phyloP scores from a whole-genome alignment of 768 basidiomycete genomes.

The Rhizopogon sp. region DNA sequence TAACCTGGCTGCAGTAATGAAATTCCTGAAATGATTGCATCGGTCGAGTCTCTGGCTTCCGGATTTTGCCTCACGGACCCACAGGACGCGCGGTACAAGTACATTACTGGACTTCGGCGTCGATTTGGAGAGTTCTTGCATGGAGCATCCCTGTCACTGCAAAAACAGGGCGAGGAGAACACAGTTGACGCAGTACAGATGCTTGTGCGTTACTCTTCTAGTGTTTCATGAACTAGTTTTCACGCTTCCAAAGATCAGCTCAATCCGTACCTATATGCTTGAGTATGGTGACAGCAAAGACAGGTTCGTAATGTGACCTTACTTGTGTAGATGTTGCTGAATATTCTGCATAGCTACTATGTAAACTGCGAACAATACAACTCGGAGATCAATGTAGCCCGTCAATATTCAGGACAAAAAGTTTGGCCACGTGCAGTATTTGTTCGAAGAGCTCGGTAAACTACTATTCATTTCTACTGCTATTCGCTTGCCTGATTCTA shows the following conservation, averaged over 20 bases:
- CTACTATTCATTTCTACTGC: not conserved
- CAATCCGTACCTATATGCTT: constrained; percentile 66
- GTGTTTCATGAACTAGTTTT: not conserved
- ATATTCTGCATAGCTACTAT: constrained; percentile 38
- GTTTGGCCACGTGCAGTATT: constrained; percentile 72
- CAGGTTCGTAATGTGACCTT: constrained; percentile 22
- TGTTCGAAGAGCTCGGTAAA: constrained; percentile 60
- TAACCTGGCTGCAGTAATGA: constrained; percentile 45
- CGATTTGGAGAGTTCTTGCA: constrained; percentile 71
- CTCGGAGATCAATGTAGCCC: constrained; percentile 60
- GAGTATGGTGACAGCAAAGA: constrained; percentile 74
- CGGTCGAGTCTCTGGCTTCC: constrained; percentile 53
- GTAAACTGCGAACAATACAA: constrained; percentile 53
- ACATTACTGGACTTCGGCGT: constrained; percentile 48
- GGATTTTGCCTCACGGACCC: constrained; percentile 67
- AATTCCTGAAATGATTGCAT: constrained; percentile 73
- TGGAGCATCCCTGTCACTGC: constrained; percentile 59
- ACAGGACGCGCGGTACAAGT: constrained; percentile 58
- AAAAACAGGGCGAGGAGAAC: constrained; percentile 73
- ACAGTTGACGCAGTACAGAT: constrained; percentile 75
- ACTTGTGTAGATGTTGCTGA: not conserved
- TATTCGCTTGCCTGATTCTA: constrained; percentile 3
- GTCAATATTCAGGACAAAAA: constrained; percentile 67
- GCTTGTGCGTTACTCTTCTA: not conserved
- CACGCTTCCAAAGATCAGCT: constrained; percentile 13